Evolutionary conservation across 441 rosid species (phyloP), one percentile per base, ranked within the genome.

Genomic region (Erysimum pusillum): DNA sequence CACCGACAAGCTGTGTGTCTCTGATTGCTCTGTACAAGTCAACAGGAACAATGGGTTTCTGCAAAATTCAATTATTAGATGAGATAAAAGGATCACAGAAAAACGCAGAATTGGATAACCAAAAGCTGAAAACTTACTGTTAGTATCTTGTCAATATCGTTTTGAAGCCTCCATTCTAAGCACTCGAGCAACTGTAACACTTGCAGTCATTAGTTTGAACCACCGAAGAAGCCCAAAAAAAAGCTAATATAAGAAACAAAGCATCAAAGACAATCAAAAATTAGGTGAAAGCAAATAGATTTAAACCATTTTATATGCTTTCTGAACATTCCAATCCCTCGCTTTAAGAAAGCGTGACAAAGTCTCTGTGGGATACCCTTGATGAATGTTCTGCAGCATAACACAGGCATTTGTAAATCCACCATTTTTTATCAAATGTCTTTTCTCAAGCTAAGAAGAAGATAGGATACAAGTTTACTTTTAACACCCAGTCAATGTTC

Each of bases 291-390:
- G 6, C 4, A 48, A 66, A 48, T 38, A 57, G 70, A 54, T 64
- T 53, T 77, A 68, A 80, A 88, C 94, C 94, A 90, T 87, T 84
- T 83, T 77, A 74, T 88, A 85, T 31, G 92, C 87, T 81, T 83
- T 88, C 34, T 75, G 69, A 25, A 88, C 89, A 86, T 85, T 83
- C 90, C 90, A 83, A n/a, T 90, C 91, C 63, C 95, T 87, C 1
- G 95, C 95, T 83, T 85, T 90, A 67, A 90, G 91, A 72, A 88
- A 90, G 64, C 92, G 91, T 76, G 53, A 54, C 75, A 90, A 73
- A 36, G 79, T 82, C 80, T 82, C 91, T 9, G 65, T 75, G 0
- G 85, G 83, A 77, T 81, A 81, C 13, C 91, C 92, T 48, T 88
- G 95, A 71, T 90, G 92, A 73, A 90, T 64, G 78, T 83, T 87